A percentile compares a stretch with the other conserved stretches of the same genome.
These are phyloP conservation scores for Lachancea quebecensis DNA, from an alignment of 805 yeast genomes.

Conservation along the genomic window DNA sequence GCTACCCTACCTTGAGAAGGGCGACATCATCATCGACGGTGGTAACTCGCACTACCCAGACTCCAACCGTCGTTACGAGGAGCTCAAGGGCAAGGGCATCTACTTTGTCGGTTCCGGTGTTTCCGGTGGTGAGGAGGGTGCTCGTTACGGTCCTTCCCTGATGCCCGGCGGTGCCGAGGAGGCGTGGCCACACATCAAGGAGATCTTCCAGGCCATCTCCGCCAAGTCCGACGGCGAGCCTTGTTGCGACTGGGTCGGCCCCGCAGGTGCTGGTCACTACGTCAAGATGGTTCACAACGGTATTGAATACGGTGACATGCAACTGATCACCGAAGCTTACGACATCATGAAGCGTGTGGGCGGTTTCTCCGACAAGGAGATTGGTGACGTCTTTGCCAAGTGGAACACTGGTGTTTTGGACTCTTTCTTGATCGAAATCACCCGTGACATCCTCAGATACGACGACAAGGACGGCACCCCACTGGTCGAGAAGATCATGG, in stretches of 20 bases:
- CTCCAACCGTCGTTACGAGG: slow-evolving; percentile 91
- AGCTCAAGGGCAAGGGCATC: slow-evolving; percentile 80
- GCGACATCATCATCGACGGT: slow-evolving; percentile 98
- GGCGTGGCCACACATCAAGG: slow-evolving; percentile 98
- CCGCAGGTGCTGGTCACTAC: slow-evolving; percentile 97
- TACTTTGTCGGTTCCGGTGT: slow-evolving; percentile 98
- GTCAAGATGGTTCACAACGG: slow-evolving; percentile 99
- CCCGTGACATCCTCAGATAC: slow-evolving; percentile 87
- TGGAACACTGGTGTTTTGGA: slow-evolving; percentile 98
- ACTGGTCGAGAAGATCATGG: slow-evolving; percentile 92
- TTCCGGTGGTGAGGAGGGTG: slow-evolving; percentile 99
- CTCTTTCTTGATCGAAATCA: slow-evolving; percentile 93
- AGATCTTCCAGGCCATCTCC: slow-evolving; percentile 89
- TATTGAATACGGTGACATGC: slow-evolving; percentile 99
- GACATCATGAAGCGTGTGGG: slow-evolving; percentile 93
- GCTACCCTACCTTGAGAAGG: slow-evolving; percentile 86
- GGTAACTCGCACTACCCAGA: slow-evolving; percentile 99
- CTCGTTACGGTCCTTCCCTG: slow-evolving; percentile 96
- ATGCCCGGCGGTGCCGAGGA: slow-evolving; percentile 99
- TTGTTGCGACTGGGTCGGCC: slow-evolving; percentile 99
- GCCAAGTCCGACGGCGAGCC: slow-evolving; percentile 98
- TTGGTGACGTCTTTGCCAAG: slow-evolving; percentile 80
- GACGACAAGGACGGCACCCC: slow-evolving; percentile 89
- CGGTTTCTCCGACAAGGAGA: slow-evolving; percentile 83
- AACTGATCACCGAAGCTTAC: slow-evolving; percentile 95